Base-by-base conservation (phyloP, 1,284 basidiomycete genomes). In the Cystobasidium slooffiae region DNA sequence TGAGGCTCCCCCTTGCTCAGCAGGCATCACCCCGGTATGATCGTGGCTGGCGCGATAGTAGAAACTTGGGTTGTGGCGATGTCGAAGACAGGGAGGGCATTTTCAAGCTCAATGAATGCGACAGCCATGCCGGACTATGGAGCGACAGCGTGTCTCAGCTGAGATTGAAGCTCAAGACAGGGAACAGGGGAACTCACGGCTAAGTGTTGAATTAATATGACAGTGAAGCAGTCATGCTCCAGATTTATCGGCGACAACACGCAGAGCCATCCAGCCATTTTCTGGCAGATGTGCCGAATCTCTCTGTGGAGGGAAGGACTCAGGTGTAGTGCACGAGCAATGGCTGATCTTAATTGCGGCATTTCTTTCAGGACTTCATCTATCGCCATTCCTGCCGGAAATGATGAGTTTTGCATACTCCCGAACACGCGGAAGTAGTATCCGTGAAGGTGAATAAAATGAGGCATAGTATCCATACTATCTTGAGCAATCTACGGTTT, bases 271-370 rank as follows among this genome's bases (percentile, higher is more conserved):
- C 51, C 51, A 53, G 51, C 51, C 51, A n/a, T 14, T 22, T 22
- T 53, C 51, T 14, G 51, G 51, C 18, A 53, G 51, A 53, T 53
- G 51, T 14, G 51, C 51, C 51, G 51, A 53, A 53, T 53, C 51
- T 7, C 51, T 14, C 18, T 22, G 51, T 14, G 51, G 51, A 14
- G 51, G 18, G 18, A 22, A n/a, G 22, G 51, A n/a, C 18, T 22
- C 22, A 22, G 51, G 18, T n/a, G 18, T 53, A n/a, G 22, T 53
- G 18, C 22, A n/a, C 18, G 22, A n/a, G 22, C 22, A n/a, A 22
- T 14, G n/a, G 51, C 51, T 14, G 51, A 53, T 53, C 18, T 22
- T 22, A n/a, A 22, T 6, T 14, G 51, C 22, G 51, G 51, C 51
- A n/a, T n/a, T 53, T 53, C 22, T 14, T 14, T n/a, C 18, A 22